These are phyloP conservation scores for Rhizopogon vulgaris DNA, from an alignment of 768 basidiomycete genomes.

Conservation along the genomic window DNA sequence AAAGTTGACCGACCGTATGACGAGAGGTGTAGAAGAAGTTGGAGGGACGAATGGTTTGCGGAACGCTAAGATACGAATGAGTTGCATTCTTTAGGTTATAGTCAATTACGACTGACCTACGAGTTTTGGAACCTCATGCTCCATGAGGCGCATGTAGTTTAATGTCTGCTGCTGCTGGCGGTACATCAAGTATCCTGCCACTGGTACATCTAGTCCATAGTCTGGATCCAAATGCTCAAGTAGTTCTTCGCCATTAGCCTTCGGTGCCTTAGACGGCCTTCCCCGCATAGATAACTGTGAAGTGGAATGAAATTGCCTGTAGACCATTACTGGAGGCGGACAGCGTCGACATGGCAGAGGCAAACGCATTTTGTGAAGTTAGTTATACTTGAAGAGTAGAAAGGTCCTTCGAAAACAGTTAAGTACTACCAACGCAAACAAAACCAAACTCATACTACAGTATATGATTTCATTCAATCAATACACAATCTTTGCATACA, in stretches of 20 bases:
- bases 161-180: conserved; percentile 69
- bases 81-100: conserved; percentile 1
- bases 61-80: conserved; percentile 49
- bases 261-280: conserved; percentile 22
- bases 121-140: conserved; percentile 83
- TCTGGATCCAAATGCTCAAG: conserved; percentile 29
- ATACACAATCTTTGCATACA: background rate
- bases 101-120: conserved; percentile 49
- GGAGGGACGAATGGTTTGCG: conserved; percentile 77
- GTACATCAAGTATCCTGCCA: conserved; percentile 66
- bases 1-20: conserved; percentile 72
- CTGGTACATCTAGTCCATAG: conserved; percentile 53
- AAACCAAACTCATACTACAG: conserved; percentile 15
- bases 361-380: conserved; percentile 13
- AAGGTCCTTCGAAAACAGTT: too few species aligned
- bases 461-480: background rate
- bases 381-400: background rate
- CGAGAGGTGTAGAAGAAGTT: conserved; percentile 46
- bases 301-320: conserved; percentile 22
- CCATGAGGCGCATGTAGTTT: conserved; percentile 79
- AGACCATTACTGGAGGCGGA: conserved; percentile 4
- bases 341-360: conserved; percentile 13
- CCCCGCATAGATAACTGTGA: conserved; percentile 10
- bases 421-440: conserved; percentile 18
- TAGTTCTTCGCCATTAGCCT: conserved; percentile 34